Conservation (phyloP, 768 basidiomycete genomes). For the Crepidotus variabilis region DNA sequence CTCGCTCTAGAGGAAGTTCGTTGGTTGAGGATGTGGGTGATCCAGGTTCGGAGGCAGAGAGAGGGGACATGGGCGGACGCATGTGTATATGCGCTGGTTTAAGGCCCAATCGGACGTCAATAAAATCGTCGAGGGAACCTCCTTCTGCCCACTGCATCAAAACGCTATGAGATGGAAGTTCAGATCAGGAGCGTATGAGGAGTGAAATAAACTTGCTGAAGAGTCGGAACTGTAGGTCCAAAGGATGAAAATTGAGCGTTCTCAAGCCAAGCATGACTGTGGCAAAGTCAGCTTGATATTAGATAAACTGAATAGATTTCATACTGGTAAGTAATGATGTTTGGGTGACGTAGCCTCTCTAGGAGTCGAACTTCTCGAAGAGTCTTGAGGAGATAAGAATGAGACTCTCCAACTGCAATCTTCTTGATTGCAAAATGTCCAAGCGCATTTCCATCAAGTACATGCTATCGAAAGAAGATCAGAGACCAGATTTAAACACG, state of each 20-base stretch:
- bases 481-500: background rate
- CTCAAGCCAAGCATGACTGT: slow-evolving; percentile 87
- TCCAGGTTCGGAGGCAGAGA: slow-evolving; percentile 20
- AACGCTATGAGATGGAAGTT: slow-evolving; percentile 41
- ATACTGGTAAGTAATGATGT: slow-evolving; percentile 90
- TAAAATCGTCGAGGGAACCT: slow-evolving; percentile 84
- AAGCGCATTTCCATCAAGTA: slow-evolving; percentile 84
- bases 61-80: slow-evolving; percentile 29
- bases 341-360: slow-evolving; percentile 84
- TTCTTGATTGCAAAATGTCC: slow-evolving; percentile 95
- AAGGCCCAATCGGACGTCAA: slow-evolving; percentile 73
- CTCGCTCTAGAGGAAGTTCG: slow-evolving; percentile 4
- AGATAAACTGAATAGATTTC: slow-evolving; percentile 6
- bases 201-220: slow-evolving; percentile 58
- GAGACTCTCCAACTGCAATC: slow-evolving; percentile 90
- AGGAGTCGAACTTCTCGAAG: slow-evolving; percentile 84
- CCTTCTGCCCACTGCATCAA: slow-evolving; percentile 95
- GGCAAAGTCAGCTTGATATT: background rate
- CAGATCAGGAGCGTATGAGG: background rate
- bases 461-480: slow-evolving; percentile 47
- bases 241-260: slow-evolving; percentile 81
- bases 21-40: slow-evolving; percentile 15
- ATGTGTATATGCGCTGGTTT: slow-evolving; percentile 46
- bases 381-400: slow-evolving; percentile 79
- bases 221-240: slow-evolving; percentile 81